Base-by-base conservation (phyloP, 257 asterid species). In the Solanum pimpinellifolium region DNA sequence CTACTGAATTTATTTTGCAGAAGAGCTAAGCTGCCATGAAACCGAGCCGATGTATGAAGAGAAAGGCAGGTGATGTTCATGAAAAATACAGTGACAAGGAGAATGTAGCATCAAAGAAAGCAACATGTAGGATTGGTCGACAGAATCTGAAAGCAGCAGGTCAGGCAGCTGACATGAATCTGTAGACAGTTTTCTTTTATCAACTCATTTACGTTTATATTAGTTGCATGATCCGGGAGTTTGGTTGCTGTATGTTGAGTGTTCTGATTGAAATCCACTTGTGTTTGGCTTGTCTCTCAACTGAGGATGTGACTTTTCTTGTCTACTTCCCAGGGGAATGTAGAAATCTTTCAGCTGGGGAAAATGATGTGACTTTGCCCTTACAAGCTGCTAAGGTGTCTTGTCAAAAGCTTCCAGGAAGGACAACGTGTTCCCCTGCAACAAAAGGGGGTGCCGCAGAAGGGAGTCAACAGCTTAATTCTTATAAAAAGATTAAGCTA, bases 401-500 rank as follows among this genome's bases (percentile, higher is more conserved):
- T 73, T 80, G 70, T 86, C 76, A 41, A 75, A 85, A 77, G 46
- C 78, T 88, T 46, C 83, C 86, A 35, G 37, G 70, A 47, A 16
- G 62, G 86, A 70, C 70, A 44, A 77, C 84, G 39, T 88, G 77
- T 90, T 46, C 68, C 86, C 76, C 86, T 81, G 94, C 88, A 85
- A 83, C 80, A 86, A 75, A 76, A 62, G 69, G 83, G 80, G 84
- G 42, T 68, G 84, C 88, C 62, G 89, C 91, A 85, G 89, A 90
- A 86, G 87, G 89, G 84, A 87, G 62, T 85, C 90, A 89, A 85
- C 86, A 87, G 85, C 88, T 85, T 88, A 84, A 68, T 88, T 88
- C 93, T n/a, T 90, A 93, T 88, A 82, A 89, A 88, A 96, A 94
- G 95, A 86, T 96, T 87, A 95, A 91, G 90, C 89, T 96, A 92